Evolutionary conservation across 2,329 filamentous ascomycete species (phyloP), one percentile per base, ranked within the genome.

Genomic region (Pyricularia sp.): DNA sequence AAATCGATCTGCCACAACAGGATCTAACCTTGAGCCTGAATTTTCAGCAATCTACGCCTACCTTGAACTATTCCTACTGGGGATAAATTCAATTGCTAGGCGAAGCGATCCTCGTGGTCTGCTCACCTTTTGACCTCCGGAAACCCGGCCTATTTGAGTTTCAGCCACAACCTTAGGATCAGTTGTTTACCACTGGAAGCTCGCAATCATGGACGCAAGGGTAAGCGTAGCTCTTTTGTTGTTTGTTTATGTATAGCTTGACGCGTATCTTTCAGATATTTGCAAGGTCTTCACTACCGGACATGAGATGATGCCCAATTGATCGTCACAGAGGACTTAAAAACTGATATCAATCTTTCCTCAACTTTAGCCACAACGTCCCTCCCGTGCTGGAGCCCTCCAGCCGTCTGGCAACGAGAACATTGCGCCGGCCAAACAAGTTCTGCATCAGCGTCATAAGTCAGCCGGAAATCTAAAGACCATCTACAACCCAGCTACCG

Each of bases 401-500:
- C 67, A 70, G 23, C 59, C 50, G 28, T 64, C 68, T 76, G 82
- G 82, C 68, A 90, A 93, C 80, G 92, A 96, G 80, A 95, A 95
- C 78, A 80, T 83, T 70, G 78, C 82, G 66, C 81, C 83, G 68
- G 78, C 81, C 68, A 85, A 86, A 73, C 88, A 88, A 77, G 81
- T 85, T 68, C 81, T 93, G 71, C 92, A 96, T 74, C 89, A 93
- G 74, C 90, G 91, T 71, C 90, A 93, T 81, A 97, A 97, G 80
- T 96, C 93, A 10, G 89, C 88, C 78, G 78, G 90, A 79, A 79
- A 85, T 84, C 73, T 92, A 80, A 74, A 82, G 76, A 73, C 72
- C 65, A 83, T 82, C 86, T 70, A 71, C 63, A 68, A 30, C 77
- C n/a, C 59, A 36, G 26, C 58, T 14, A 61, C 30, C 14, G 12